Conservation (phyloP, 257 asterid genomes). For the Nicotiana undulata region DNA sequence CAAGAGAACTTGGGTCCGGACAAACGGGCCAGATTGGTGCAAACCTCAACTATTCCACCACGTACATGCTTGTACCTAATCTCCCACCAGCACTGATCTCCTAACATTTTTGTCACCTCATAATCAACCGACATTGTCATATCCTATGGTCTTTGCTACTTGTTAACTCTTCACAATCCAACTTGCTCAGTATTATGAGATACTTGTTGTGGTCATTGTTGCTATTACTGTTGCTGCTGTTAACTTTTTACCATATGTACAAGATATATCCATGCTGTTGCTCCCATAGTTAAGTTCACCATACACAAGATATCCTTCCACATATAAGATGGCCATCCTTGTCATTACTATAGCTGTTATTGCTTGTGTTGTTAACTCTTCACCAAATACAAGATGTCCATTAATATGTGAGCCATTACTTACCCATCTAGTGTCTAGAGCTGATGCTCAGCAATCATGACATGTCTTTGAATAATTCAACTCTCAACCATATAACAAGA, state of each 20-base stretch:
- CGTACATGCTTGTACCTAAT: background rate
- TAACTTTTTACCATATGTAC: background rate
- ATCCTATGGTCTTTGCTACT: background rate
- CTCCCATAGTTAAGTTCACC: background rate
- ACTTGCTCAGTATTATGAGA: background rate
- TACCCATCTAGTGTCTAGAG: no score
- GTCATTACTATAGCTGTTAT: background rate
- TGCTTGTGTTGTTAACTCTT: background rate
- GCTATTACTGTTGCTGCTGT: background rate
- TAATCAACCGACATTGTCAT: constrained; percentile 4
- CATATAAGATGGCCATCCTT: background rate
- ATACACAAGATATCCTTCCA: background rate
- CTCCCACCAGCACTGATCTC: background rate
- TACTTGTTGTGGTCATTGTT: background rate
- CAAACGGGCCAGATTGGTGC: background rate
- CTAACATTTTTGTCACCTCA: background rate
- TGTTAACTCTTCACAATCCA: background rate
- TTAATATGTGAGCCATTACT: no score
- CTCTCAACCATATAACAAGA: background rate
- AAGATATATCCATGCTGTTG: background rate
- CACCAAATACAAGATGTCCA: background rate
- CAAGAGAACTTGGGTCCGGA: background rate
- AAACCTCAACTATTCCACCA: background rate
- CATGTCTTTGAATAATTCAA: background rate
- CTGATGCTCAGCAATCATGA: no score